Evolutionary conservation across 1,284 basidiomycete species (phyloP).

Genomic region (Tremellales sp.): DNA sequence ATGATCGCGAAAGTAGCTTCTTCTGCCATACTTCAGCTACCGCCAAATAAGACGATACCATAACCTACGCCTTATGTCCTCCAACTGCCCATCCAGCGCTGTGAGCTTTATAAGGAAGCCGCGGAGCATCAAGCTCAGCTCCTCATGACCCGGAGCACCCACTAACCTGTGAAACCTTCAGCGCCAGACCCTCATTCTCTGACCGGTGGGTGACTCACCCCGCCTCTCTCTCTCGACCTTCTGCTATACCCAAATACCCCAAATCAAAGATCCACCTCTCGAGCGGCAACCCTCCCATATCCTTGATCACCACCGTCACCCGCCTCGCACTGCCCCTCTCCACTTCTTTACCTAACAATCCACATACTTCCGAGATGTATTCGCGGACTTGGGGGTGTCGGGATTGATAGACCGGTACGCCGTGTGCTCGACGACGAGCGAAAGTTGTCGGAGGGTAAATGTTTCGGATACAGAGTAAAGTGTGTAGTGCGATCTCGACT

Average conservation of each 20-base stretch:
- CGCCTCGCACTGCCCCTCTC: constrained; percentile 24
- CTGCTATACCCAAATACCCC: constrained; percentile 59
- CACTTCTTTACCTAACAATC: constrained; percentile 71
- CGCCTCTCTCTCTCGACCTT: constrained; percentile 55
- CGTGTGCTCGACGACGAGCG: constrained; percentile 77
- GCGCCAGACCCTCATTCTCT: background rate
- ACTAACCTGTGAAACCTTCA: constrained; percentile 13
- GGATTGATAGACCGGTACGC: constrained; percentile 83
- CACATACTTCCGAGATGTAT: constrained; percentile 77
- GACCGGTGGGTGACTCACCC: constrained; percentile 28
- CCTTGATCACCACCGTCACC: constrained; percentile 66
- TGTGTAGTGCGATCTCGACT: constrained; percentile 93
- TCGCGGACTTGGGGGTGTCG: constrained; percentile 80
- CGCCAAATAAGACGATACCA: no score
- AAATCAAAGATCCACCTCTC: constrained; percentile 62
- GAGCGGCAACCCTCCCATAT: constrained; percentile 54
- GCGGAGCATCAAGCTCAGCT: constrained; percentile 72
- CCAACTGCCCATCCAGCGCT: constrained; percentile 73
- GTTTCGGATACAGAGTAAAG: constrained; percentile 81
- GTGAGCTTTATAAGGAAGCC: constrained; percentile 79
- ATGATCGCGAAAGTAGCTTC: constrained; percentile 77
- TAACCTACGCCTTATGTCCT: constrained; percentile 54
- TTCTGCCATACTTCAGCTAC: no score
- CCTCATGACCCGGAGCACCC: constrained; percentile 32
- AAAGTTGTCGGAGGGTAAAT: constrained; percentile 88